These are phyloP conservation scores for Ascochyta rabiei DNA, from an alignment of 2,329 filamentous ascomycete genomes.

Conservation along the genomic window DNA sequence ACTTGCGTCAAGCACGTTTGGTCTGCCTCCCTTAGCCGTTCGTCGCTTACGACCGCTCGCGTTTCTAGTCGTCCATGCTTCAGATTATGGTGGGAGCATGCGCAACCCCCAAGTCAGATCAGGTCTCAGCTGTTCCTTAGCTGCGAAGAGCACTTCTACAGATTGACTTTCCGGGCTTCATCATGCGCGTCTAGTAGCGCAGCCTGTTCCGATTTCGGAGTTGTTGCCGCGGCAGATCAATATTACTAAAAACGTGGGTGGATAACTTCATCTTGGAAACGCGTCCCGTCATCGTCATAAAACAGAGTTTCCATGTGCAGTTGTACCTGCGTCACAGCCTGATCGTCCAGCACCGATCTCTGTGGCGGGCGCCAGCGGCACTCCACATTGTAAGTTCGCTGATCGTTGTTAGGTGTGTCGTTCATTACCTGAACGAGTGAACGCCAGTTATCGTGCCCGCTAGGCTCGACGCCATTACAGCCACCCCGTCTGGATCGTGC, in stretches of 20 bases:
- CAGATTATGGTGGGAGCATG: constrained; percentile 18
- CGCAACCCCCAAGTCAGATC: constrained; percentile 8
- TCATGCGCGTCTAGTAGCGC: constrained; percentile 14
- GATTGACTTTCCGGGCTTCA: constrained; percentile 3
- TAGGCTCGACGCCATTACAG: constrained; percentile 41
- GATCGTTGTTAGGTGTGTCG: constrained; percentile 33
- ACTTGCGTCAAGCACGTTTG: constrained; percentile 42
- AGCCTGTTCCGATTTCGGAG: constrained; percentile 10
- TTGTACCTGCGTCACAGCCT: constrained; percentile 42
- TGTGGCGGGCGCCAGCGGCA: constrained; percentile 39
- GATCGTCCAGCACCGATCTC: constrained; percentile 27
- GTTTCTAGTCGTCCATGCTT: constrained; percentile 16
- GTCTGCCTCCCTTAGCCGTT: constrained; percentile 27
- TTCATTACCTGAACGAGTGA: constrained; percentile 35
- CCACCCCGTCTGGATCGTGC: constrained; percentile 43
- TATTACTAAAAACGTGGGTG: constrained; percentile 9
- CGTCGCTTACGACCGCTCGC: constrained; percentile 33
- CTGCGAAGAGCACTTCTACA: constrained; percentile 17
- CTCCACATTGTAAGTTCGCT: constrained; percentile 35
- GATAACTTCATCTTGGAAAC: constrained; percentile 3
- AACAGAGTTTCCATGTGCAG: constrained; percentile 12
- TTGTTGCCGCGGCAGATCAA: constrained; percentile 17
- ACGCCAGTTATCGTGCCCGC: constrained; percentile 38
- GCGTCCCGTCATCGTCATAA: constrained; percentile 2
- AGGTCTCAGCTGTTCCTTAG: constrained; percentile 5